Evolutionary conservation across 1,284 basidiomycete genomes (phyloP).

Genomic region (Cutaneotrichosporon mucoides): DNA sequence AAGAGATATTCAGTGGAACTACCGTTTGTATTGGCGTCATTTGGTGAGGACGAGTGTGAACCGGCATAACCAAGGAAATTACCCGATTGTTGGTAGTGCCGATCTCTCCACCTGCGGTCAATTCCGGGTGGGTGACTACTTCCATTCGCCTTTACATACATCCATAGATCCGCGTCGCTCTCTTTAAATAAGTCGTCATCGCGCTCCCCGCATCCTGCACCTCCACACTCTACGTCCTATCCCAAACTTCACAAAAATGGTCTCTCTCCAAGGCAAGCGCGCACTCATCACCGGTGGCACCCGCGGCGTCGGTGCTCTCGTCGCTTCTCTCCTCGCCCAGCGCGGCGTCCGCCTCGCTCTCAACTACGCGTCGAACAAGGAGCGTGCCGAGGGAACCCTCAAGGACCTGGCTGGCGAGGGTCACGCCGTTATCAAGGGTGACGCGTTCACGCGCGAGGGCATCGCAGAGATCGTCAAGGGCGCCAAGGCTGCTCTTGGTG

Average conservation of each 20-base stretch:
- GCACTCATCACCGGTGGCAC: constrained; percentile 28
- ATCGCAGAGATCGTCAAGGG: constrained; percentile 17
- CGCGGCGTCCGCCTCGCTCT: constrained; percentile 20
- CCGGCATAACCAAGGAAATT: too few species aligned
- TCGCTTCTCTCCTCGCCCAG: constrained; percentile 17
- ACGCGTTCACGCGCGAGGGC: constrained; percentile 22
- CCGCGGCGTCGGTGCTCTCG: constrained; percentile 21
- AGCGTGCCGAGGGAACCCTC: constrained; percentile 20
- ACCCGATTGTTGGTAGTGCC: too few species aligned
- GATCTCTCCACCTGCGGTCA: too few species aligned
- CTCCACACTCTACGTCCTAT: too few species aligned
- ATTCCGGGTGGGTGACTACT: too few species aligned
- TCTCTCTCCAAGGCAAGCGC: constrained; percentile 22
- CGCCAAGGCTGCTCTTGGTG: constrained; percentile 17
- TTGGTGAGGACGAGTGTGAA: too few species aligned
- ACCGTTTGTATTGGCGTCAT: too few species aligned
- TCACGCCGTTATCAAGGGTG: constrained; percentile 22
- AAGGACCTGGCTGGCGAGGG: constrained; percentile 13
- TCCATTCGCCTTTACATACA: too few species aligned
- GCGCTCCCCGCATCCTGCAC: too few species aligned
- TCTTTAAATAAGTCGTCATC: too few species aligned
- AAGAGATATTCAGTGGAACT: too few species aligned
- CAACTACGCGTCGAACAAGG: constrained; percentile 21
- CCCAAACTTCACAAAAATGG: constrained; percentile 6
- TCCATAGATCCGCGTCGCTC: too few species aligned